phyloP scores from a whole-genome alignment of 2,329 filamentous ascomycete species.

The Paraphaeosphaeria minitans region DNA sequence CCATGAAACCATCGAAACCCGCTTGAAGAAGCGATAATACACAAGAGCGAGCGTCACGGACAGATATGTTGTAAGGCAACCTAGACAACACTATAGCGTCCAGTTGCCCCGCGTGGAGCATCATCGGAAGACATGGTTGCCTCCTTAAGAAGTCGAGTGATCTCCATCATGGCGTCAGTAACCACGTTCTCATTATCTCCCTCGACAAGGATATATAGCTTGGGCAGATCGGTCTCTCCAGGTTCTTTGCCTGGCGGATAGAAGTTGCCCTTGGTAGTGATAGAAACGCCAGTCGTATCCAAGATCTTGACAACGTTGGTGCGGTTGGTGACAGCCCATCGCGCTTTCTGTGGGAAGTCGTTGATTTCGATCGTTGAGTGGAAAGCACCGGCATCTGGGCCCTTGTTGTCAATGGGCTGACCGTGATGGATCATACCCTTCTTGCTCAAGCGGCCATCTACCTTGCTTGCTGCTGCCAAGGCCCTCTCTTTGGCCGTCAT shows the following conservation, averaged over 20 bases:
- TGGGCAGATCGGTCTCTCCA: constrained; percentile 74
- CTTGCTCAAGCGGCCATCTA: constrained; percentile 87
- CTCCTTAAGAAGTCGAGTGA: constrained; percentile 86
- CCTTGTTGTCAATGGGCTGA: constrained; percentile 97
- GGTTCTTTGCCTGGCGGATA: constrained; percentile 84
- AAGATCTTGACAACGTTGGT: constrained; percentile 99
- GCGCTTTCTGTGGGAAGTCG: constrained; percentile 97
- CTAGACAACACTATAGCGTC: constrained; percentile 76
- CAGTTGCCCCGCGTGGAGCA: constrained; percentile 72
- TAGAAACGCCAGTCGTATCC: constrained; percentile 90
- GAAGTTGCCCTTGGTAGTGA: constrained; percentile 95
- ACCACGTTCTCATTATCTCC: constrained; percentile 95
- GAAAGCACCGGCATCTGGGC: constrained; percentile 93
- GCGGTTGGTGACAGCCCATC: constrained; percentile 97
- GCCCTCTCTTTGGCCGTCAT: constrained; percentile 72
- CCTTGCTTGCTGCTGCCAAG: constrained; percentile 85
- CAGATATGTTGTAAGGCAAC: neutral
- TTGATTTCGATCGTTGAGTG: constrained; percentile 99
- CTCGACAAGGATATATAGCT: constrained; percentile 96
- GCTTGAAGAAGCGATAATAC: neutral
- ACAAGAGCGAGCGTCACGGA: neutral
- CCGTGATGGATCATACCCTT: constrained; percentile 88
- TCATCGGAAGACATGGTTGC: constrained; percentile 89
- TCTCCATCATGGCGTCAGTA: constrained; percentile 84
- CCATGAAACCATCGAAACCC: neutral